Percentiles rank a stretch among this genome's conserved stretches.
phyloP scores from a whole-genome alignment of 441 rosid genomes.

The Erodium trifolium region DNA sequence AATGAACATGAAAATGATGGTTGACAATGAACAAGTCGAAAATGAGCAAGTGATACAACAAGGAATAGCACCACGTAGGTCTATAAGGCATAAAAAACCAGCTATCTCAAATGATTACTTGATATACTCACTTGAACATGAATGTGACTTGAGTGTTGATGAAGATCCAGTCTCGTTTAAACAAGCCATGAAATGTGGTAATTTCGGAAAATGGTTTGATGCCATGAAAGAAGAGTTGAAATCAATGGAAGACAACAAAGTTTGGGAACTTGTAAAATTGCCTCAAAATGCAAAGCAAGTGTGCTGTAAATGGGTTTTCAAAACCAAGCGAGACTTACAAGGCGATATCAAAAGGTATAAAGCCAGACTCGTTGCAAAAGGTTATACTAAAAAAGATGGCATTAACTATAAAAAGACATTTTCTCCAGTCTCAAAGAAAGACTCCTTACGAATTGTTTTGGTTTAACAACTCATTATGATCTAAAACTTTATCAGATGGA shows the following conservation, averaged over 20 bases:
- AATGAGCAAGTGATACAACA: background rate
- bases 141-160: background rate
- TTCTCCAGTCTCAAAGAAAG: background rate
- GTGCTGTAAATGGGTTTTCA: too few species aligned
- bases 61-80: background rate
- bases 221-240: background rate
- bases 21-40: background rate
- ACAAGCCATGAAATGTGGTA: background rate
- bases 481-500: too few species aligned
- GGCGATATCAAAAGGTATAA: background rate
- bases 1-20: background rate
- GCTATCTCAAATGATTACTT: background rate
- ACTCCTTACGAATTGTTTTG: too few species aligned
- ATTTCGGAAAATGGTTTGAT: background rate
- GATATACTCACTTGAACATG: background rate
- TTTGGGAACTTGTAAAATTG: too few species aligned
- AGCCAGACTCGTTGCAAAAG: background rate
- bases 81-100: background rate
- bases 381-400: constrained; percentile 4
- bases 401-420: constrained; percentile 12
- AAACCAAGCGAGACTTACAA: background rate
- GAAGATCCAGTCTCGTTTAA: background rate
- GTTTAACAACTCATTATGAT: too few species aligned
- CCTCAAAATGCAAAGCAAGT: too few species aligned
- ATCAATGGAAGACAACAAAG: too few species aligned